These are phyloP conservation scores for Coemansia sp. DNA, from an alignment of 192 early-diverging fungal species.

Conservation along the genomic window DNA sequence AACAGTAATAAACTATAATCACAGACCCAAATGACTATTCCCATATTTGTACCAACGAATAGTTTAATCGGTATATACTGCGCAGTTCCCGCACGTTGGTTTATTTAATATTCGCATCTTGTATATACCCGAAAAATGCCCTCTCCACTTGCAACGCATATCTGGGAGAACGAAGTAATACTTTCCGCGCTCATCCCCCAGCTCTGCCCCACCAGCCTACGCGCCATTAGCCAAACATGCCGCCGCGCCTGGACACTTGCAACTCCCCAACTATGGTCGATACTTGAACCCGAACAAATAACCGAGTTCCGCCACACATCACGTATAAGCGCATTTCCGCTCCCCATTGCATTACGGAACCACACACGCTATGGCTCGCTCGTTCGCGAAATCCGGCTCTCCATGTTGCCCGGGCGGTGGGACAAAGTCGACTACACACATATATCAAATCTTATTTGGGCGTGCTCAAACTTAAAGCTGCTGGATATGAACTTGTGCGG, in stretches of 20 bases:
- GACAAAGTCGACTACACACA: background rate
- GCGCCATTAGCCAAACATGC: background rate
- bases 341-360: background rate
- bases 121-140: background rate
- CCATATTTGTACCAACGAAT: background rate
- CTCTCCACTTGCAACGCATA: background rate
- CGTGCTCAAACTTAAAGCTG: background rate
- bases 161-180: slow-evolving; percentile 2
- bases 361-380: background rate
- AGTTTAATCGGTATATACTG: slow-evolving; percentile 65
- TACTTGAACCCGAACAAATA: background rate
- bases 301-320: background rate
- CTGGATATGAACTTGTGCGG: slow-evolving; percentile 9
- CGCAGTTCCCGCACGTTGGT: slow-evolving; percentile 67
- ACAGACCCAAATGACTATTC: background rate
- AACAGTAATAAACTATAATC: background rate
- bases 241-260: background rate
- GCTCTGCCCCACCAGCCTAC: background rate
- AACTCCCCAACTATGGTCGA: background rate
- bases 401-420: slow-evolving; percentile 1
- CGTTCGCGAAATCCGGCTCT: background rate
- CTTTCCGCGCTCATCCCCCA: background rate
- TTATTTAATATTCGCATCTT: slow-evolving; percentile 58
- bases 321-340: background rate
- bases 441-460: no score